Conservation (phyloP, 805 yeast species). For the Metschnikowia colocasiae region DNA sequence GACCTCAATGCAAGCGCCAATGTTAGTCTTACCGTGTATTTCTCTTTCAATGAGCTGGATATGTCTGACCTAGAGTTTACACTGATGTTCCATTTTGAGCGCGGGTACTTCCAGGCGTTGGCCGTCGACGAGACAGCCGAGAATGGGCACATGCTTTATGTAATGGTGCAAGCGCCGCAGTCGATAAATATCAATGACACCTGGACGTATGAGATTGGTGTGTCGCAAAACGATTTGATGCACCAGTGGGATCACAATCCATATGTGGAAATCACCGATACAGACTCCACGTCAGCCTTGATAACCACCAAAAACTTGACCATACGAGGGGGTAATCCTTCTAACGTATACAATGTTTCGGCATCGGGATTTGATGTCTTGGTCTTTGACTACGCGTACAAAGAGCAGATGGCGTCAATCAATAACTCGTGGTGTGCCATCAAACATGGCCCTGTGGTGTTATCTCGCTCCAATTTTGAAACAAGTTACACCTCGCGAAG, state of each 20-base stretch:
- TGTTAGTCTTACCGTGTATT: conserved; percentile 34
- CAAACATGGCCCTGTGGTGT: conserved; percentile 45
- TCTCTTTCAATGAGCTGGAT: conserved; percentile 37
- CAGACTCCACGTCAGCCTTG: conserved; percentile 66
- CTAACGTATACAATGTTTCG: conserved; percentile 22
- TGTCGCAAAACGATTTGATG: conserved; percentile 57
- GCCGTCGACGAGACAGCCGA: conserved; percentile 28
- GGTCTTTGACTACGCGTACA: conserved; percentile 43
- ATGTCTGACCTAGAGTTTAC: conserved; percentile 27
- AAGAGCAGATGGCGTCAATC: conserved; percentile 35
- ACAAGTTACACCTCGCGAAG: conserved; percentile 43
- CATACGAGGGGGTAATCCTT: conserved; percentile 1
- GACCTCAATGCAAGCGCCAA: conserved; percentile 19
- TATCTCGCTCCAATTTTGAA: conserved; percentile 21
- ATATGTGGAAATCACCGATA: conserved; percentile 58
- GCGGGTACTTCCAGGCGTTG: conserved; percentile 40
- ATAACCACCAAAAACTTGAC: conserved; percentile 57
- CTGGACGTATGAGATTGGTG: conserved; percentile 70
- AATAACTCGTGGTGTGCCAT: conserved; percentile 72
- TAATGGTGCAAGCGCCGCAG: conserved; percentile 41
- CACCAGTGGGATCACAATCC: conserved; percentile 66
- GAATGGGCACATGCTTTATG: conserved; percentile 23
- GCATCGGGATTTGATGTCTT: conserved; percentile 38
- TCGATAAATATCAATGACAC: conserved; percentile 29
- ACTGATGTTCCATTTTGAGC: conserved; percentile 26